A percentile compares a stretch with the other conserved stretches of the same genome.
phyloP scores from a whole-genome alignment of 306 rosid genomes.

The Corylus heterophylla region DNA sequence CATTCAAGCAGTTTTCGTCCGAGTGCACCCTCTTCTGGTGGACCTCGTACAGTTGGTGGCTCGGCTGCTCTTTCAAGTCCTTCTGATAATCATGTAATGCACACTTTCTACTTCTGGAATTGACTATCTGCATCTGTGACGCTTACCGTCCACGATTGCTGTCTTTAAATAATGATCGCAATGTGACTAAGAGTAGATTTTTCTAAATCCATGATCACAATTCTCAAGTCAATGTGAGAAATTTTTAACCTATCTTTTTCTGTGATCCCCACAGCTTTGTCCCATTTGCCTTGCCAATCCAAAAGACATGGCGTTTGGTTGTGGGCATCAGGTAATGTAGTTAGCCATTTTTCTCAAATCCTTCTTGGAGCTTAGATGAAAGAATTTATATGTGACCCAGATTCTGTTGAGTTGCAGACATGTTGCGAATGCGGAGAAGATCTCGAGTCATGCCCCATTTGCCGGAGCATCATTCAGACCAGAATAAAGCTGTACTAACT shows the following conservation, averaged over 20 bases:
- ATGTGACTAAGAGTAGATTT: conserved; percentile 1
- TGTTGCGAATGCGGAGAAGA: conserved; percentile 87
- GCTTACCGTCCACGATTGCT: background rate
- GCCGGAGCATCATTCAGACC: conserved; percentile 67
- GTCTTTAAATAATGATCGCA: conserved; percentile 2
- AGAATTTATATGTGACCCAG: conserved; percentile 6
- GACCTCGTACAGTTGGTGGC: conserved; percentile 27
- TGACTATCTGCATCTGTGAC: background rate
- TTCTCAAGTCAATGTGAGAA: conserved; percentile 1
- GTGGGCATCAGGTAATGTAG: conserved; percentile 84
- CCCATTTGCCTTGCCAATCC: conserved; percentile 70
- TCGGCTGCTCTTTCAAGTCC: conserved; percentile 43
- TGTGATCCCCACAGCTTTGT: conserved; percentile 57
- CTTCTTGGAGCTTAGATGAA: conserved; percentile 10
- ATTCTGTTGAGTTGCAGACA: conserved; percentile 54
- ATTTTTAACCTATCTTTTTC: conserved; percentile 14
- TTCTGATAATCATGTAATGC: conserved; percentile 63
- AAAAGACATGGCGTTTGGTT: conserved; percentile 89
- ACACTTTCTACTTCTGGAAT: conserved; percentile 16
- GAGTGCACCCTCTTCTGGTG: conserved; percentile 53
- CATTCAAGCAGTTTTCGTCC: conserved; percentile 50
- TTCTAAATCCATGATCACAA: background rate
- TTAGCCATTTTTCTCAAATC: conserved; percentile 11
- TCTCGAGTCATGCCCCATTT: conserved; percentile 79
- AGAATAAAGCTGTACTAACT: conserved; percentile 75